Conservation (phyloP, 2,329 filamentous ascomycete genomes). For the Fusarium oligoseptatum region DNA sequence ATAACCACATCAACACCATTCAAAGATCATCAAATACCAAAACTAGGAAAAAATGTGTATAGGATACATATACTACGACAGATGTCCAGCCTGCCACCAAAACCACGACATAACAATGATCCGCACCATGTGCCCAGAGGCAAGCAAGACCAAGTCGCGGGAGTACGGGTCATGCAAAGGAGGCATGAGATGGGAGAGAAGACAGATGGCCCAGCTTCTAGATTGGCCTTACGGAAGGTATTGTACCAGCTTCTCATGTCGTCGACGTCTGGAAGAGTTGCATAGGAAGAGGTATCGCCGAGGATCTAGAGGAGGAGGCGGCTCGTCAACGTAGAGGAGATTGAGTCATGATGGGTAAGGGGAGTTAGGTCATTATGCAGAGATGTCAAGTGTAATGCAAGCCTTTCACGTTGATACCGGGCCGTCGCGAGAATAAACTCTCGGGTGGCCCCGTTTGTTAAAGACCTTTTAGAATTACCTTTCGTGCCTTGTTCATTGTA, state of each 20-base stretch:
- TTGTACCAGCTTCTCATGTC: conserved; percentile 18
- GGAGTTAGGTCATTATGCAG: not conserved
- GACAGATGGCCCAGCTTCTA: conserved; percentile 1
- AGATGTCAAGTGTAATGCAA: not conserved
- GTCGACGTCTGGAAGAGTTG: not conserved
- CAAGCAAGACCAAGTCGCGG: not conserved
- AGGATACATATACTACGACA: conserved; percentile 26
- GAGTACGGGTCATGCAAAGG: conserved; percentile 19
- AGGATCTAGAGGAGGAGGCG: not conserved
- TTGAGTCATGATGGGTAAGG: not conserved
- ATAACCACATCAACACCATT: not conserved
- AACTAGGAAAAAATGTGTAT: conserved; percentile 7
- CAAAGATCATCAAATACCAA: not conserved
- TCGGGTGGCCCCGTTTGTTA: not conserved
- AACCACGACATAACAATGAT: conserved; percentile 26
- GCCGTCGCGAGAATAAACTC: not conserved
- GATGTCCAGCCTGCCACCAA: conserved; percentile 19
- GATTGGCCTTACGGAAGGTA: conserved; percentile 20
- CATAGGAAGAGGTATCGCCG: not conserved
- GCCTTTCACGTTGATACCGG: not conserved
- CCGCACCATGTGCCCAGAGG: conserved; percentile 24
- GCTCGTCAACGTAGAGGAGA: not conserved
- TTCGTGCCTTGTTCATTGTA: not conserved
- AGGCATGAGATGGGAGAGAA: conserved; percentile 2
- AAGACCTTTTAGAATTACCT: not conserved